Evolutionary conservation across 805 yeast species (phyloP).

Genomic region (Candida maesae): DNA sequence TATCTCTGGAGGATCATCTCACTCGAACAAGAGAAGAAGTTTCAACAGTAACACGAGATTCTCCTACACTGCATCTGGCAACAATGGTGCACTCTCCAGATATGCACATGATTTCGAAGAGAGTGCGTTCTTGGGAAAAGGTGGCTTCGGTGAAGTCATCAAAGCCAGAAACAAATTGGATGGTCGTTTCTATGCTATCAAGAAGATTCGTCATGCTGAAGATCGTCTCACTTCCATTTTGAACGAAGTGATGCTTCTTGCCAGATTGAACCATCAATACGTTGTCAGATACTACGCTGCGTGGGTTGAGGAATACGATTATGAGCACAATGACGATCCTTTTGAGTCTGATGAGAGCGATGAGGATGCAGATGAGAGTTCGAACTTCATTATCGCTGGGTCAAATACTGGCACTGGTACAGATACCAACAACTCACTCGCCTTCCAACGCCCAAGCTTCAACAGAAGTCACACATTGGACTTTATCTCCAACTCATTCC

Average conservation of each 20-base stretch:
- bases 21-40: conserved; percentile 32
- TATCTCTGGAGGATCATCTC: conserved; percentile 26
- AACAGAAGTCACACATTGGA: conserved; percentile 45
- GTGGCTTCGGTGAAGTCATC: conserved; percentile 98
- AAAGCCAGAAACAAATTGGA: conserved; percentile 91
- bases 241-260: conserved; percentile 88
- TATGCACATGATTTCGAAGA: conserved; percentile 95
- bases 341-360: conserved; percentile 29
- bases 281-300: conserved; percentile 96
- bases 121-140: conserved; percentile 83
- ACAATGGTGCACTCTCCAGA: conserved; percentile 46
- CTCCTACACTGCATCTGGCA: conserved; percentile 25
- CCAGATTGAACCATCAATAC: conserved; percentile 89
- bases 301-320: conserved; percentile 70
- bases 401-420: no score
- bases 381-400: conserved; percentile 1
- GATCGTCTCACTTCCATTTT: conserved; percentile 76
- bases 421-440: conserved; percentile 10
- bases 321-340: conserved; percentile 30
- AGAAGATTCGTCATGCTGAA: conserved; percentile 81
- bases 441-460: conserved; percentile 26
- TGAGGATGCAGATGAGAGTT: conserved; percentile 11
- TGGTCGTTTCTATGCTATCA: conserved; percentile 92
- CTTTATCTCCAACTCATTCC: conserved; percentile 62
- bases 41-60: conserved; percentile 37